These are phyloP conservation scores for Podaxis rugospora DNA, from an alignment of 768 basidiomycete species.

Conservation along the genomic window DNA sequence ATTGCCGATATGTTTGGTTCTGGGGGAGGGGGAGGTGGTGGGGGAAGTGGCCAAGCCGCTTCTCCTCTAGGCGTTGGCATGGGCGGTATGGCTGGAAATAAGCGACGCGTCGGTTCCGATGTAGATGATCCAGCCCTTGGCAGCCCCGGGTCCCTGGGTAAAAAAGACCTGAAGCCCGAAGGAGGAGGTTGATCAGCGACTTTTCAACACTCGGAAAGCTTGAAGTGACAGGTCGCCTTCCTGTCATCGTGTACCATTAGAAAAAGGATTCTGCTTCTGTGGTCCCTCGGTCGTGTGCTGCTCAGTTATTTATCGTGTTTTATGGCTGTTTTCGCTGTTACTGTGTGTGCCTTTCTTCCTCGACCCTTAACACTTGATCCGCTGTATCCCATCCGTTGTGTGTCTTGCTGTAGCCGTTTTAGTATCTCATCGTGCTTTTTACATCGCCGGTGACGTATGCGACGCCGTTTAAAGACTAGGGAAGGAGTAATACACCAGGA, in stretches of 20 bases:
- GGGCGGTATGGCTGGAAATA: conserved; percentile 3
- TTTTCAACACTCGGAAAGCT: neutral
- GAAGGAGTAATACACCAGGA: neutral
- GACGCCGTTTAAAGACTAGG: neutral
- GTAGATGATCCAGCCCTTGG: neutral
- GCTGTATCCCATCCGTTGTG: neutral
- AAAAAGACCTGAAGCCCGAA: conserved; percentile 8
- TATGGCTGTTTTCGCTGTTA: neutral
- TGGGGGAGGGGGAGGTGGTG: conserved; percentile 1
- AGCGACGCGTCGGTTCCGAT: conserved; percentile 7
- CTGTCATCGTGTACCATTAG: neutral
- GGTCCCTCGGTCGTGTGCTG: neutral
- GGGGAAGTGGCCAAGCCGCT: conserved; percentile 3
- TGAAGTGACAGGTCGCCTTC: neutral
- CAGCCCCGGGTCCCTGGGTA: conserved; percentile 6
- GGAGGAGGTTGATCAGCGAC: conserved; percentile 4
- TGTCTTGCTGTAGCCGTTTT: conserved; percentile 5
- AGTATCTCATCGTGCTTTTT: conserved; percentile 1
- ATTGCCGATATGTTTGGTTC: conserved; percentile 9
- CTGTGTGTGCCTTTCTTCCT: neutral
- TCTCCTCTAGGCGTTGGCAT: conserved; percentile 7
- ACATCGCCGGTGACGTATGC: conserved; percentile 1
- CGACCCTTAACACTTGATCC: neutral
- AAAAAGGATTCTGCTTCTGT: neutral
- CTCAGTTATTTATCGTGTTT: conserved; percentile 4